phyloP scores from a whole-genome alignment of 495 filamentous ascomycete genomes.

The Podospora comata region DNA sequence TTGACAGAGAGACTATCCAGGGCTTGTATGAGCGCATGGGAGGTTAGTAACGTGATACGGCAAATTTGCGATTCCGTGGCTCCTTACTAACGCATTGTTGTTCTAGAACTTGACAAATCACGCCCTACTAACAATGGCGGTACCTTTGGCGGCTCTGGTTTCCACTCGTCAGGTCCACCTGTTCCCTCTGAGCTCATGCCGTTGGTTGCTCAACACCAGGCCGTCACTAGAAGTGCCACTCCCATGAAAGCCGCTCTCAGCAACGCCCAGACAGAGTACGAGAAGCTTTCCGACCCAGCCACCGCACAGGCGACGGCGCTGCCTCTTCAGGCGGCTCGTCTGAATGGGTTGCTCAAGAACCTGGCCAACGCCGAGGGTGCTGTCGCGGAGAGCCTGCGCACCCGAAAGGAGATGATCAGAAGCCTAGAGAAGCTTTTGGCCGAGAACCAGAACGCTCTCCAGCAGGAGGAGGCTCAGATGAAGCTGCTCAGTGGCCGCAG shows the following conservation, averaged over 20 bases:
- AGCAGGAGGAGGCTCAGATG: conserved; percentile 61
- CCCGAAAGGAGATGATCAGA: conserved; percentile 69
- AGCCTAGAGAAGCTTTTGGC: conserved; percentile 80
- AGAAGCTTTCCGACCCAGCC: conserved; percentile 68
- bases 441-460: conserved; percentile 65
- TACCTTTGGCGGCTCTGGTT: conserved; percentile 49
- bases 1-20: conserved; percentile 71
- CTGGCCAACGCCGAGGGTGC: conserved; percentile 89
- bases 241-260: conserved; percentile 58
- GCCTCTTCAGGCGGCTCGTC: conserved; percentile 86
- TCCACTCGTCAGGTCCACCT: conserved; percentile 60
- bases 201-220: conserved; percentile 67
- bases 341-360: conserved; percentile 79
- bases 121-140: conserved; percentile 61
- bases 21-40: conserved; percentile 74
- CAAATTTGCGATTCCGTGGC: background rate
- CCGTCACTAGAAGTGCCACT: conserved; percentile 65
- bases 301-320: conserved; percentile 62
- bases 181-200: conserved; percentile 73
- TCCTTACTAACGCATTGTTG: conserved; percentile 1
- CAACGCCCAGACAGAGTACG: conserved; percentile 73
- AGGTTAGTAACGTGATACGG: conserved; percentile 47
- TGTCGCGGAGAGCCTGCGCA: conserved; percentile 85
- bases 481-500: conserved; percentile 58
- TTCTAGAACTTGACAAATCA: conserved; percentile 72